Percentiles rank a stretch among this genome's conserved stretches.
Evolutionary conservation across 805 yeast genomes (phyloP).

Genomic region (Kluyveromyces nonfermentans): DNA sequence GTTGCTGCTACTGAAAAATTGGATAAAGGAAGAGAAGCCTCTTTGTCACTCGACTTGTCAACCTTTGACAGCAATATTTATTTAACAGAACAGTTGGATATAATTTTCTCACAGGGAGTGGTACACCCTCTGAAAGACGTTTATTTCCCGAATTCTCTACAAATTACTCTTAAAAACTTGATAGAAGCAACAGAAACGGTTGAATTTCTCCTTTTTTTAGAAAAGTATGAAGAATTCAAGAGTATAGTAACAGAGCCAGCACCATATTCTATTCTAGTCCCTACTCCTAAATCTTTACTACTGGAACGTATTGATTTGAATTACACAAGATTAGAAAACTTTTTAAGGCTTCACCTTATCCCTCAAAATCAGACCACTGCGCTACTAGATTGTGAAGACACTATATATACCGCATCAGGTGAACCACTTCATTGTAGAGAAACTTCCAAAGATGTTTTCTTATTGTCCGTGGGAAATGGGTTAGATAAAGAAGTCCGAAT

Average conservation of each 20-base stretch:
- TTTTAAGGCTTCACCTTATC: slow-evolving; percentile 61
- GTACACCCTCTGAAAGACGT: slow-evolving; percentile 58
- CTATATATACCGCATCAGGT: slow-evolving; percentile 36
- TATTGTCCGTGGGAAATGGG: slow-evolving; percentile 39
- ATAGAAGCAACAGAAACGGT: slow-evolving; percentile 43
- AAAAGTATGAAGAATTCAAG: slow-evolving; percentile 34
- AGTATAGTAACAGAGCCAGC: slow-evolving; percentile 33
- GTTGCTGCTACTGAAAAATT: slow-evolving; percentile 8
- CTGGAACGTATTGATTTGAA: slow-evolving; percentile 41
- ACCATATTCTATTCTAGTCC: slow-evolving; percentile 60
- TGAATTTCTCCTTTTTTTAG: slow-evolving; percentile 39
- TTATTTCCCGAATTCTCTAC: slow-evolving; percentile 46
- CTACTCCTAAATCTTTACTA: slow-evolving; percentile 48
- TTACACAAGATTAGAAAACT: slow-evolving; percentile 37
- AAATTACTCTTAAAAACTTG: slow-evolving; percentile 47
- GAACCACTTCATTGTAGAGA: slow-evolving; percentile 36
- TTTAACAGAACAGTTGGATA: slow-evolving; percentile 42
- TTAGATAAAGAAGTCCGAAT: slow-evolving; percentile 49
- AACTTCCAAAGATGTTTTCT: slow-evolving; percentile 30
- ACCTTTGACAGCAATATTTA: slow-evolving; percentile 16
- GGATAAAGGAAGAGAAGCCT: slow-evolving; percentile 4
- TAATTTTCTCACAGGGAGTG: slow-evolving; percentile 76
- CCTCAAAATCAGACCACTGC: slow-evolving; percentile 43
- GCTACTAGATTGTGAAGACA: slow-evolving; percentile 40
- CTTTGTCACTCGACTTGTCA: slow-evolving; percentile 9